These are phyloP conservation scores for Mycena sanguinolenta DNA, from an alignment of 768 basidiomycete species.

Conservation along the genomic window DNA sequence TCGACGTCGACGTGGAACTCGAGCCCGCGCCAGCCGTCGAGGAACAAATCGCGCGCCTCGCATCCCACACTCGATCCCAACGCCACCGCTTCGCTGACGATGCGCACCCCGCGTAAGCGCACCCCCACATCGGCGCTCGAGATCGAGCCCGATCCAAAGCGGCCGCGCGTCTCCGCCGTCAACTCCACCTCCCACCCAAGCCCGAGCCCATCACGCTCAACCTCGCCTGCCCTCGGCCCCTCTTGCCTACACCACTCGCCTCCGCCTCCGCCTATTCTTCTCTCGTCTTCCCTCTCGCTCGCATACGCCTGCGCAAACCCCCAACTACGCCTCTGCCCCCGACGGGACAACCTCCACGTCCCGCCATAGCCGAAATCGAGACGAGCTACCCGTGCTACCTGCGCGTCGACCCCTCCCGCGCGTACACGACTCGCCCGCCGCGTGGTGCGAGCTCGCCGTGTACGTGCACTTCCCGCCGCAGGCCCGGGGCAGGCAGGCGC, in stretches of 20 bases:
- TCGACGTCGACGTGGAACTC: background rate
- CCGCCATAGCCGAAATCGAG: background rate
- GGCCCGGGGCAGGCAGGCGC: too few relatives aligned
- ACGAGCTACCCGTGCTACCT: slow-evolving; percentile 78
- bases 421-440: slow-evolving; percentile 76
- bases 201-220: background rate
- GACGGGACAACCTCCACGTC: slow-evolving; percentile 70
- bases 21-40: background rate
- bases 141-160: slow-evolving; percentile 20
- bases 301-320: slow-evolving; percentile 35
- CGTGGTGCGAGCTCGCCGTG: too few relatives aligned
- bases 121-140: slow-evolving; percentile 30
- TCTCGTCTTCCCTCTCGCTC: slow-evolving; percentile 26
- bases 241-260: background rate
- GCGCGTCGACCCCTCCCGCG: slow-evolving; percentile 69
- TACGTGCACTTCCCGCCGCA: slow-evolving; percentile 17
- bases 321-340: slow-evolving; percentile 30
- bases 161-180: slow-evolving; percentile 17
- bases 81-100: background rate
- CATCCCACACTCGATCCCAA: background rate
- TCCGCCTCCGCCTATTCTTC: background rate
- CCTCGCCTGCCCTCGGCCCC: background rate
- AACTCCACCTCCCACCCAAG: background rate
- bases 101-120: slow-evolving; percentile 34
- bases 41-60: background rate